Evolutionary conservation across 305 asterid genomes (phyloP).

Genomic region (Ajuga reptans): DNA sequence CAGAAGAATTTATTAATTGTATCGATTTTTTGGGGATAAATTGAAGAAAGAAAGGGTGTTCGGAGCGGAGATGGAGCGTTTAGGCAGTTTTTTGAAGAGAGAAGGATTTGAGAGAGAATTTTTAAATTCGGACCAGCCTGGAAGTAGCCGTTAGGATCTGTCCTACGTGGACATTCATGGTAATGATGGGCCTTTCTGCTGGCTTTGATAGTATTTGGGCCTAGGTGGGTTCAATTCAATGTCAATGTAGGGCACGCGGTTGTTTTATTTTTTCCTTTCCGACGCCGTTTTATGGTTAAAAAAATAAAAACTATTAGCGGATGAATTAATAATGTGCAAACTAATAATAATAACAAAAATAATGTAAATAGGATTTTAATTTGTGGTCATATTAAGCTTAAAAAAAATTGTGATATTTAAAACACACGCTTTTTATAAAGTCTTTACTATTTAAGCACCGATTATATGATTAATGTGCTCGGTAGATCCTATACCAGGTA

Average conservation of each 20-base stretch:
- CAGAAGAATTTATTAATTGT: background rate
- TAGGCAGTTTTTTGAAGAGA: slow-evolving; percentile 21
- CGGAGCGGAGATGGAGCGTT: slow-evolving; percentile 19
- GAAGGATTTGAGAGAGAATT: slow-evolving; percentile 8
- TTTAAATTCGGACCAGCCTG: slow-evolving; percentile 38
- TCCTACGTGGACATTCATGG: slow-evolving; percentile 31
- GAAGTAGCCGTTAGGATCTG: slow-evolving; percentile 66
- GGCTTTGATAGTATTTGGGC: background rate
- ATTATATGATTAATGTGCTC: no score
- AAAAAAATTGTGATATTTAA: no score
- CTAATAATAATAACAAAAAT: no score
- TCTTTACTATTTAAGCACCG: no score
- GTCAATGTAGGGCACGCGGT: background rate
- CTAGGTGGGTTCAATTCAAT: background rate
- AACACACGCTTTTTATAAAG: no score
- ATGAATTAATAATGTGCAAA: no score
- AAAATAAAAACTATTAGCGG: no score
- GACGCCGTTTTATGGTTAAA: no score
- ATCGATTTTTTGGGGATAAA: background rate
- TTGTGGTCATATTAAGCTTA: no score
- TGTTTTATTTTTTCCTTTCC: no score
- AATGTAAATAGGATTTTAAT: no score
- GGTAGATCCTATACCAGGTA: no score
- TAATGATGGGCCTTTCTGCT: slow-evolving; percentile 12
- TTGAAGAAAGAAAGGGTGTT: slow-evolving; percentile 1